phyloP scores from a whole-genome alignment of 2,329 filamentous ascomycete genomes.

The Botryosphaeria dothidea region DNA sequence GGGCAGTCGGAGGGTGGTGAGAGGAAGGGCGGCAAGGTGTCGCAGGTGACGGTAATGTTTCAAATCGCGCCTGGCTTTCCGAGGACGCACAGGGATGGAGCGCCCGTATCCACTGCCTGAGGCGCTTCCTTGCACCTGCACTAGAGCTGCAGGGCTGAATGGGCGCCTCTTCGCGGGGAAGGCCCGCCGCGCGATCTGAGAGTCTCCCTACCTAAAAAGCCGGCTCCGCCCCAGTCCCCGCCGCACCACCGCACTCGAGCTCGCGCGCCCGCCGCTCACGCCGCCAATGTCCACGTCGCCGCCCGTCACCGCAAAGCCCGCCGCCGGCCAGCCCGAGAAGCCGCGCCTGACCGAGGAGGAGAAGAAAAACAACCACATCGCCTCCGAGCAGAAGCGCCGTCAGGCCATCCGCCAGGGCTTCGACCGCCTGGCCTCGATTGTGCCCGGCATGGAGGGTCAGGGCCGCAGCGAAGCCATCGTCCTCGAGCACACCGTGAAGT shows the following conservation, averaged over 20 bases:
- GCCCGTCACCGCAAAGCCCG: background rate
- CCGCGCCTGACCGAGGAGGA: constrained; percentile 68
- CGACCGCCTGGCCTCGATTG: constrained; percentile 75
- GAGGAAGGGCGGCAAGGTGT: constrained; percentile 8
- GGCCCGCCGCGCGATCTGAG: constrained; percentile 12
- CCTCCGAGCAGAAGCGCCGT: constrained; percentile 66
- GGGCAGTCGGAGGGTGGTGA: background rate
- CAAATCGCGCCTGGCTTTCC: constrained; percentile 18
- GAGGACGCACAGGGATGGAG: constrained; percentile 15
- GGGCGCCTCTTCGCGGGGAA: constrained; percentile 9
- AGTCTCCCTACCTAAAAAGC: background rate
- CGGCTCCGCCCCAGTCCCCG: constrained; percentile 4
- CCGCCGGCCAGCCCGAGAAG: constrained; percentile 46
- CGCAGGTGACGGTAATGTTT: constrained; percentile 15
- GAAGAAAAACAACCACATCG: constrained; percentile 74
- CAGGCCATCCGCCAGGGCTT: constrained; percentile 81
- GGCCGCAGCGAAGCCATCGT: constrained; percentile 84
- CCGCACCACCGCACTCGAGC: background rate
- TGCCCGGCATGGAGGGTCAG: constrained; percentile 79
- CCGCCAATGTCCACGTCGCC: constrained; percentile 17
- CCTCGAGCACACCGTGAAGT: constrained; percentile 57
- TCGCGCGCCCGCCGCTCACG: background rate
- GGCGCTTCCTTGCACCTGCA: background rate
- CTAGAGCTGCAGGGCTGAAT: constrained; percentile 14
- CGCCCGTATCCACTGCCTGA: constrained; percentile 16